Evolutionary conservation across 2,329 filamentous ascomycete genomes (phyloP), one percentile per base, ranked within the genome.

Genomic region (Falciphora oryzae): DNA sequence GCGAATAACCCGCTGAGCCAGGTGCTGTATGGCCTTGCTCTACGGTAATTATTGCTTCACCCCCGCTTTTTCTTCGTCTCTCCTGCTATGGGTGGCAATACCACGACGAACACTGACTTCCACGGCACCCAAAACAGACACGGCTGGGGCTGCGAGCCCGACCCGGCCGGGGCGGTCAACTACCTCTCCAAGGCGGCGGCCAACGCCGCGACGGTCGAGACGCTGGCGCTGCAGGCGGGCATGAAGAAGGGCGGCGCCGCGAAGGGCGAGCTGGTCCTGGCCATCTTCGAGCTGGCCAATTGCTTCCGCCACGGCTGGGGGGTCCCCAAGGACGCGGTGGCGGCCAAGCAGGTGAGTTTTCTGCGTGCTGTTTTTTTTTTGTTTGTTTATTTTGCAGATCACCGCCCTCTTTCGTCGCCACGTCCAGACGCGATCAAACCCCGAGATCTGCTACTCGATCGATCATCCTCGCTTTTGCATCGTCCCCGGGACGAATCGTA

Each of bases 261-360:
- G 59, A 99, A 98, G 79, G 95, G 95, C 66, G 95, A 99, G 81
- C 84, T 99, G 63, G 91, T 98, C 25, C 86, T 99, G 67, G 94
- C 95, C 66, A 98, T 99, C 68, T 98, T 95, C 73, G 95, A 99
- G 80, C 80, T 99, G 72, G 92, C 89, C 64, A 95, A 95, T 76
- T 94, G 87, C 78, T 98, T 97, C 81, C 88, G 95, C 67, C 87
- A 98, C 75, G 95, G 93, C 64, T 98, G 94, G 94, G 95, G 95
- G 61, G 89, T 97, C 62, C 83, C 86, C 67, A 91, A 91, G 73
- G 95, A 99, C 75, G 85, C 93, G 50, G 83, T 92, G 63, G 95
- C 95, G 60, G 95, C 95, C 62, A 88, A 88, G 75, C 85, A 88
- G 80, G 85, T 88, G 70, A 71, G 82, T 75, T 66, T 53, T 65